Base-by-base conservation (phyloP, 78 protist species). In the Emiliania huxleyi region DNA sequence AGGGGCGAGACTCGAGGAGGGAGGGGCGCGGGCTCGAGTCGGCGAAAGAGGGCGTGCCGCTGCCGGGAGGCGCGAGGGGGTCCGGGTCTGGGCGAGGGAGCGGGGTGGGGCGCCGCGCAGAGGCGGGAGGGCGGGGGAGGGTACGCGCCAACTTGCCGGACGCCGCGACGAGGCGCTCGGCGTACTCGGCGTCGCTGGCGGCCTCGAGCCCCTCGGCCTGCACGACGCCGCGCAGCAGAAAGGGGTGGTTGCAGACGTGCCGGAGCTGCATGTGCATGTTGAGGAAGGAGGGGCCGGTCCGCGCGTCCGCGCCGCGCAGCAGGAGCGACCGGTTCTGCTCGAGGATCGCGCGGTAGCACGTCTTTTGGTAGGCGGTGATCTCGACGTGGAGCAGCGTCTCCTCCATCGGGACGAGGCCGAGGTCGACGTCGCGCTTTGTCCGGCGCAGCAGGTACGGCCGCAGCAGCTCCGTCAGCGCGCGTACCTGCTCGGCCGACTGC, bases 171-270 rank as follows among this genome's bases (percentile, higher is more conserved):
- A 97, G 77, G 5, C 77, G 43, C 29, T 95, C 90, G 23, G 95
- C 46, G 5, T 25, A 81, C 25, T 0, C 46, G 43, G 56, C 91
- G n/a, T 88, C 90, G 6, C 3, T 43, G 25, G 38, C 37, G 18
- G n/a, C 75, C 21, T 77, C 93, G n/a, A 40, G 46, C 55, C 21
- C 45, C 4, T 79, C 56, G 42, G 90, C 35, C 55, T 95, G 89
- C n/a, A 52, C 91, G 29, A 96, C 96, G 46, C 94, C 97, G 25
- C 56, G 87, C 92, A 97, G 83, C 45, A 98, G 95, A 69, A 85
- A 96, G 19, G 99, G 98, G 94, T 98, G 99, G 92, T 98, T 98
- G 87, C 98, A 98, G 85, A 93, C 73, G 91, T 98, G 97, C 52
- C 96, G 96, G 49, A 98, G 97, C 94, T 98, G 98, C 90, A 97